Conservation (phyloP, 495 filamentous ascomycete species). For the Penicillium paradoxum region DNA sequence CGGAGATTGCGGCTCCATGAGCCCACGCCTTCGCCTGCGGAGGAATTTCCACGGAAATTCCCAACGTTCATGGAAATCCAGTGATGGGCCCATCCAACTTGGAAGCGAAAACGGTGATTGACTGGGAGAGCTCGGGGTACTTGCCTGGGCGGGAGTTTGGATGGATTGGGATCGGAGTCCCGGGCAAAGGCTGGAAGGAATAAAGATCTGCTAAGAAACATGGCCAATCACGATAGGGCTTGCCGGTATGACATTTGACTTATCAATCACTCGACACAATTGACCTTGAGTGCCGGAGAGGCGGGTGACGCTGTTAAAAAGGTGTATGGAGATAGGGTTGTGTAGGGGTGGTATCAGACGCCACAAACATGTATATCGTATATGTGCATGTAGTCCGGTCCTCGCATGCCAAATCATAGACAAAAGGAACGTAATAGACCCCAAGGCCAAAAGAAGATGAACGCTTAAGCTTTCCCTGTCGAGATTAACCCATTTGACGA, state of each 20-base stretch:
- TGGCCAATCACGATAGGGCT: constrained; percentile 17
- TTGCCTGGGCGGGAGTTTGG: constrained; percentile 31
- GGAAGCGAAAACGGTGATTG: constrained; percentile 24
- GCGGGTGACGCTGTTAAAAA: neutral
- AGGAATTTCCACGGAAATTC: constrained; percentile 31
- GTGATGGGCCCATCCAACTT: constrained; percentile 21
- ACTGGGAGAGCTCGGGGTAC: constrained; percentile 33
- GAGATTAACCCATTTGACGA: neutral
- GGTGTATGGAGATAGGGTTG: too few relatives aligned
- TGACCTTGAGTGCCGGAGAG: too few relatives aligned
- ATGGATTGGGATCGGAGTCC: constrained; percentile 4
- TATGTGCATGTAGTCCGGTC: neutral
- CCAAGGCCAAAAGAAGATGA: neutral
- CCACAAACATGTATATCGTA: too few relatives aligned
- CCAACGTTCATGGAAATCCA: constrained; percentile 26
- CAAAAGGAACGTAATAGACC: neutral
- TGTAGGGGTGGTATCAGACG: too few relatives aligned
- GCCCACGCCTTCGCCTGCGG: constrained; percentile 20
- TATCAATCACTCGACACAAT: neutral
- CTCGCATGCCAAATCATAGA: neutral
- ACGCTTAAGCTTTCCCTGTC: constrained; percentile 5
- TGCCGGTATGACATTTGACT: neutral
- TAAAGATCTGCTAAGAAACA: constrained; percentile 18
- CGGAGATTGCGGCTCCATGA: constrained; percentile 14
- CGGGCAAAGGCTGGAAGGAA: constrained; percentile 20